Conservation (phyloP, 108 stramenopile genomes). For the Fragilariopsis cylindrus region DNA sequence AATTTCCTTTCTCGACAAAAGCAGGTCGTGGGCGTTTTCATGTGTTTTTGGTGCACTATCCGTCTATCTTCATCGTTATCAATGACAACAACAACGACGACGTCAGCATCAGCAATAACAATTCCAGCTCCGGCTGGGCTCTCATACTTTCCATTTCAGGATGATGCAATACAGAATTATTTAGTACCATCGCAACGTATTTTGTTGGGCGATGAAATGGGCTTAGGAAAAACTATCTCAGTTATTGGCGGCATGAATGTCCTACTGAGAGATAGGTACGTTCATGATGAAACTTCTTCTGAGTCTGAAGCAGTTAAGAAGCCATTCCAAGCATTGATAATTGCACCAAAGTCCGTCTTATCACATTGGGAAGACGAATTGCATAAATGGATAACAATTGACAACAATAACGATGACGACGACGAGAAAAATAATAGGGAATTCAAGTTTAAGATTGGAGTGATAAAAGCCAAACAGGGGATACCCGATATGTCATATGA, state of each 20-base stretch:
- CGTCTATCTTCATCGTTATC: too few species aligned
- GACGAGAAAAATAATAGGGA: too few species aligned
- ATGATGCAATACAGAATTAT: not conserved
- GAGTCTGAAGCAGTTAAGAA: not conserved
- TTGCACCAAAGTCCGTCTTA: conserved; percentile 30
- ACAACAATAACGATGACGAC: not conserved
- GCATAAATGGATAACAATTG: conserved; percentile 4
- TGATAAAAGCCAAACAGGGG: too few species aligned
- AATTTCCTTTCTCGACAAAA: too few species aligned
- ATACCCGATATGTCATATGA: not conserved
- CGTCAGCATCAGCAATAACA: too few species aligned
- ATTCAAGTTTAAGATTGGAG: too few species aligned
- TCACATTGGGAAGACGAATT: conserved; percentile 27
- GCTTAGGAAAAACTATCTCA: conserved; percentile 70
- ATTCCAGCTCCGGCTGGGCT: not conserved
- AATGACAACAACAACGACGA: too few species aligned
- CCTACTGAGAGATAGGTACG: not conserved
- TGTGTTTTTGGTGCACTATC: too few species aligned
- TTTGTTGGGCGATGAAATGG: conserved; percentile 85
- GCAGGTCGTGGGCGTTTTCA: too few species aligned
- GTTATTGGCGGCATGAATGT: conserved; percentile 41
- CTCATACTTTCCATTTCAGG: not conserved
- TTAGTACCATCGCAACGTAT: not conserved
- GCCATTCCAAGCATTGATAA: conserved; percentile 7
- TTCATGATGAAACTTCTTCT: not conserved